Evolutionary conservation across 805 yeast genomes (phyloP).

Genomic region (Saccharomycopsis fodiens): DNA sequence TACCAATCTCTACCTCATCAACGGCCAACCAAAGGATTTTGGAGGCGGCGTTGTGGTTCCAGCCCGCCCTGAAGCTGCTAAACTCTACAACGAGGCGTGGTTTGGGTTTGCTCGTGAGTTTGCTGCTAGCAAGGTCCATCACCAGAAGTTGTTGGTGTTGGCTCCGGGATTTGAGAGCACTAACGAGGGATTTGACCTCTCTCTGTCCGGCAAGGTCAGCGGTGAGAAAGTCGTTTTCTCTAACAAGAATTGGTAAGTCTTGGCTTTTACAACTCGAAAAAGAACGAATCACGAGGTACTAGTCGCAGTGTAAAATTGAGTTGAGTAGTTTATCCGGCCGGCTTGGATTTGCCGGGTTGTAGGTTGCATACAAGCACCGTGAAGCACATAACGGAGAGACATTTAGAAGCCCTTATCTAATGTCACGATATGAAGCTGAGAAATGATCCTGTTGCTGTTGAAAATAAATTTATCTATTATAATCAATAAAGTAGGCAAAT

Average conservation of each 20-base stretch:
- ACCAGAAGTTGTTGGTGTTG: neutral
- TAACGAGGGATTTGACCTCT: neutral
- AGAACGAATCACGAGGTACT: no score
- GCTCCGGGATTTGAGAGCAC: neutral
- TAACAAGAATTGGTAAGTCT: neutral
- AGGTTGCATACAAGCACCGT: no score
- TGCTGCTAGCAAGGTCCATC: neutral
- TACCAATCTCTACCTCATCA: neutral
- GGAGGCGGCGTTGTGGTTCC: neutral
- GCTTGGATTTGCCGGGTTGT: no score
- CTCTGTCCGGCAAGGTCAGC: neutral
- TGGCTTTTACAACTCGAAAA: neutral
- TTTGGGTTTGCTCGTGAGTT: neutral
- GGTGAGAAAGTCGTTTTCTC: constrained; percentile 3
- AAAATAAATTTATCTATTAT: no score
- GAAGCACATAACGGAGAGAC: no score
- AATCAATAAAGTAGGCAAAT: no score
- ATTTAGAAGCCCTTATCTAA: no score
- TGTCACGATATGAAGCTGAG: no score
- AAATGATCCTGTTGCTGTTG: no score
- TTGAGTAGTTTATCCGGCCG: no score
- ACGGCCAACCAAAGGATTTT: neutral
- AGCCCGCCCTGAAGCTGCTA: neutral
- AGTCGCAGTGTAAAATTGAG: no score
- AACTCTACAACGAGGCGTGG: neutral